Percentiles rank a stretch among this genome's conserved stretches.
phyloP scores from a whole-genome alignment of 2,329 filamentous ascomycete species.

The Sporothrix euskadiensis region DNA sequence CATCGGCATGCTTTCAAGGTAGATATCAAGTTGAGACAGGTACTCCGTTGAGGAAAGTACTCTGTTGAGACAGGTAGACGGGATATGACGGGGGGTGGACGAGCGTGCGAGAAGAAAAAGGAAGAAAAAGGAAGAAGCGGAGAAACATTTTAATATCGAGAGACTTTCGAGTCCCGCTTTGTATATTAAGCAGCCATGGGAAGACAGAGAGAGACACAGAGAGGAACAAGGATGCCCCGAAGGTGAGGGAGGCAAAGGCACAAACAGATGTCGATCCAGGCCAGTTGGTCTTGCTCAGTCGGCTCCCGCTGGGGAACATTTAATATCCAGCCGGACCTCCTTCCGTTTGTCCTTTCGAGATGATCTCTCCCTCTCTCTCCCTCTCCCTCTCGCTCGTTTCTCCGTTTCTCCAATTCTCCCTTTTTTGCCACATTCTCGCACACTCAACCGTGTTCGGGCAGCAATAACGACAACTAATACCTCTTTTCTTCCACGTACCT shows the following conservation, averaged over 20 bases:
- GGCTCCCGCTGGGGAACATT: conserved; percentile 24
- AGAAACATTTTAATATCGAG: conserved; percentile 19
- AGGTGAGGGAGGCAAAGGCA: conserved; percentile 1
- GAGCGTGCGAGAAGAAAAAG: not conserved
- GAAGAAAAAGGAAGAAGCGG: conserved; percentile 1
- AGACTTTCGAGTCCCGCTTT: conserved; percentile 3
- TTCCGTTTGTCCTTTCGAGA: not conserved
- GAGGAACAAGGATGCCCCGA: not conserved
- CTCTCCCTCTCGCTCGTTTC: not conserved
- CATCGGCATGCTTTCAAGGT: conserved; percentile 17
- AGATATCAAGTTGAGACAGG: not conserved
- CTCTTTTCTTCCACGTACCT: not conserved
- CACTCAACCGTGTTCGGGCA: not conserved
- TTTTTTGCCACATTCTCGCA: not conserved
- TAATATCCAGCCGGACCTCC: conserved; percentile 11
- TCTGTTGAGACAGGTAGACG: not conserved
- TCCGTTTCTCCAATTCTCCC: not conserved
- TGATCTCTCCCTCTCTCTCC: not conserved
- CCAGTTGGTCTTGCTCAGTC: not conserved
- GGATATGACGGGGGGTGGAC: not conserved
- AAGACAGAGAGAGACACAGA: not conserved
- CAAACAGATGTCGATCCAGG: not conserved
- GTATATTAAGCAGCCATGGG: conserved; percentile 16
- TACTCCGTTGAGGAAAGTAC: conserved; percentile 15
- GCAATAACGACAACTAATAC: not conserved